These are phyloP conservation scores for Chenopodium formosanum DNA, from an alignment of 148 eudicot species.

Conservation along the genomic window DNA sequence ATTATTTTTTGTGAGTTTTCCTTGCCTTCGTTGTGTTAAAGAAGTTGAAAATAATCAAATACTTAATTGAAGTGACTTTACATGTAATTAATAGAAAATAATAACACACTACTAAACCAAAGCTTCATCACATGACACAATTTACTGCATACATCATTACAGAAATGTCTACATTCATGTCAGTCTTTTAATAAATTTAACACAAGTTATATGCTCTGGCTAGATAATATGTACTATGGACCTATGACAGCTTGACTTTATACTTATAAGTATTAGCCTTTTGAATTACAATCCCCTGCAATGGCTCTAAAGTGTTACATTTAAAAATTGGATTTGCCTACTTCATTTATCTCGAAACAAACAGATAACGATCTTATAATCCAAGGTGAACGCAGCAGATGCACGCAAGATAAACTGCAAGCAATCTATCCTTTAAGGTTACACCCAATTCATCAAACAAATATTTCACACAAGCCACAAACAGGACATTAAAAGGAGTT, in stretches of 20 bases:
- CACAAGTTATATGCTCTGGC: background rate
- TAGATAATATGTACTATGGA: background rate
- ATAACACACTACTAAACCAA: background rate
- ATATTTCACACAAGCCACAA: background rate
- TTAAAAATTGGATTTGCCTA: background rate
- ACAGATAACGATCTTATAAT: background rate
- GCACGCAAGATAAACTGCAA: background rate
- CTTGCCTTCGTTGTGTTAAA: slow-evolving; percentile 12
- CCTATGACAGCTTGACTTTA: background rate
- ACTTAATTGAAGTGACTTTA: slow-evolving; percentile 10
- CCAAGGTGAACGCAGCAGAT: background rate
- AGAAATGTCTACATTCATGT: background rate
- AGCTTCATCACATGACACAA: slow-evolving; percentile 4
- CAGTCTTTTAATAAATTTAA: background rate
- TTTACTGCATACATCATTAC: background rate
- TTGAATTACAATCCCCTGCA: background rate
- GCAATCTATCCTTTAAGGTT: background rate
- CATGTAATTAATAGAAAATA: background rate
- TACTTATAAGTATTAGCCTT: background rate
- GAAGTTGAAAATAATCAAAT: slow-evolving; percentile 17
- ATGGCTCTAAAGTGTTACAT: background rate
- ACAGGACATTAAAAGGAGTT: too few relatives aligned
- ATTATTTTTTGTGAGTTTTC: slow-evolving; percentile 48
- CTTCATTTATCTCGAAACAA: background rate
- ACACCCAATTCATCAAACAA: background rate